Conservation (phyloP, 805 yeast genomes). For the Candida vaughaniae region DNA sequence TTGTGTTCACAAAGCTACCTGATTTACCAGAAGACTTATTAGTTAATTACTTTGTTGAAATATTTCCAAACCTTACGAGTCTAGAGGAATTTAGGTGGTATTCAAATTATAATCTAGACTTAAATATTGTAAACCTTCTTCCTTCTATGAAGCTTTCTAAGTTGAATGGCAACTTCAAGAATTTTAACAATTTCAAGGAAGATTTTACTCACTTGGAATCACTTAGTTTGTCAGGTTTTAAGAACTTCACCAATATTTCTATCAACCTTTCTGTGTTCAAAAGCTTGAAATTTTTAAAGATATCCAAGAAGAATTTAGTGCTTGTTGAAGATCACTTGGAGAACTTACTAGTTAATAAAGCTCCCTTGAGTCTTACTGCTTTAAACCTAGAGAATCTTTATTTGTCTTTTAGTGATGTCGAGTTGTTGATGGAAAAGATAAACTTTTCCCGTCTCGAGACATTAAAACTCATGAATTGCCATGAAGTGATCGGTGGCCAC, state of each 20-base stretch:
- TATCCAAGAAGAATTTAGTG: slow-evolving; percentile 14
- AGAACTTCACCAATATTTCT: slow-evolving; percentile 11
- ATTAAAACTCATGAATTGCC: slow-evolving; percentile 13
- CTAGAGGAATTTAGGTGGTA: slow-evolving; percentile 21
- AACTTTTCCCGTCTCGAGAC: slow-evolving; percentile 3
- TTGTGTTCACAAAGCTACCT: slow-evolving; percentile 18
- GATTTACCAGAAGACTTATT: slow-evolving; percentile 25
- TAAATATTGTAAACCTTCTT: slow-evolving; percentile 13
- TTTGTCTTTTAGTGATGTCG: slow-evolving; percentile 8
- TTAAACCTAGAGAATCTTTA: slow-evolving; percentile 14
- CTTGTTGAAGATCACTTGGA: slow-evolving; percentile 12
- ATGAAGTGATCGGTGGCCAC: slow-evolving; percentile 4
- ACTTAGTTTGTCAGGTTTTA: slow-evolving; percentile 17
- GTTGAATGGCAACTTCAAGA: slow-evolving; percentile 19
- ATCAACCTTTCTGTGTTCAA: slow-evolving; percentile 13
- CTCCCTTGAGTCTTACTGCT: slow-evolving; percentile 4
- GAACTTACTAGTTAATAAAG: slow-evolving; percentile 10
- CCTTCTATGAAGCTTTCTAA: slow-evolving; percentile 13
- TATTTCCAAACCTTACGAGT: slow-evolving; percentile 17
- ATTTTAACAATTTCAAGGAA: slow-evolving; percentile 11
- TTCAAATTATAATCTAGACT: slow-evolving; percentile 15
- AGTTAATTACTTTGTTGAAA: slow-evolving; percentile 12
- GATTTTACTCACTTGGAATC: slow-evolving; percentile 12
- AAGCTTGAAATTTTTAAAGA: slow-evolving; percentile 15
- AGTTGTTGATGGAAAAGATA: slow-evolving; percentile 6